Evolutionary conservation across 2,329 filamentous ascomycete species (phyloP).

Genomic region (Triangularia setosa): DNA sequence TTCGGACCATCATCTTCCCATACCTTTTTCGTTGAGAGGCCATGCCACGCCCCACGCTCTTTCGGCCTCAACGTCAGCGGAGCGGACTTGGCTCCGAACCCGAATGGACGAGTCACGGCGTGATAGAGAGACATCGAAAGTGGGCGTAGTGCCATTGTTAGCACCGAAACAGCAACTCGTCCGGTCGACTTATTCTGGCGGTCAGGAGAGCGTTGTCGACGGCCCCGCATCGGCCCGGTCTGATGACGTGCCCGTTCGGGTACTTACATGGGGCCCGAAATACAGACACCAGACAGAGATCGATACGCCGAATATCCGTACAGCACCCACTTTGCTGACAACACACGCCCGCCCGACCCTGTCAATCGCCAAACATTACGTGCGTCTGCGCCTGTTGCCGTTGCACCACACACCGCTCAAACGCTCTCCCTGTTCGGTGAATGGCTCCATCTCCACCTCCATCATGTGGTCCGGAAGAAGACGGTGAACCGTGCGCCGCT

Average conservation of each 20-base stretch:
- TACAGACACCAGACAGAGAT: neutral
- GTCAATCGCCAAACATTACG: neutral
- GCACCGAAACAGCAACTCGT: neutral
- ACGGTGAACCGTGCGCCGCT: neutral
- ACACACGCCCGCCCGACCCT: neutral
- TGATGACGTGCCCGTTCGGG: neutral
- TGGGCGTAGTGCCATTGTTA: neutral
- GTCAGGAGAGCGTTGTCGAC: neutral
- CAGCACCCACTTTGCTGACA: neutral
- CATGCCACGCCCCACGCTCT: neutral
- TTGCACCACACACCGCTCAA: neutral
- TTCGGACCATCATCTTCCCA: neutral
- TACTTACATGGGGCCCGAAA: neutral
- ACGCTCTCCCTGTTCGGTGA: neutral
- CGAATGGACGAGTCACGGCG: neutral
- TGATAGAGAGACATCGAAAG: neutral
- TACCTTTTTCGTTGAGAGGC: neutral
- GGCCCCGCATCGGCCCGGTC: constrained; percentile 1
- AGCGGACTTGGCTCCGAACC: neutral
- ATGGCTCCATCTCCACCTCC: neutral
- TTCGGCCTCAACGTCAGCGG: neutral
- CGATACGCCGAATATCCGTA: neutral
- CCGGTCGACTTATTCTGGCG: neutral
- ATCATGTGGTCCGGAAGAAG: neutral
- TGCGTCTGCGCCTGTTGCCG: neutral